These are phyloP conservation scores for Paramecium biaurelia DNA, from an alignment of 73 alveolate genomes.

Conservation along the genomic window DNA sequence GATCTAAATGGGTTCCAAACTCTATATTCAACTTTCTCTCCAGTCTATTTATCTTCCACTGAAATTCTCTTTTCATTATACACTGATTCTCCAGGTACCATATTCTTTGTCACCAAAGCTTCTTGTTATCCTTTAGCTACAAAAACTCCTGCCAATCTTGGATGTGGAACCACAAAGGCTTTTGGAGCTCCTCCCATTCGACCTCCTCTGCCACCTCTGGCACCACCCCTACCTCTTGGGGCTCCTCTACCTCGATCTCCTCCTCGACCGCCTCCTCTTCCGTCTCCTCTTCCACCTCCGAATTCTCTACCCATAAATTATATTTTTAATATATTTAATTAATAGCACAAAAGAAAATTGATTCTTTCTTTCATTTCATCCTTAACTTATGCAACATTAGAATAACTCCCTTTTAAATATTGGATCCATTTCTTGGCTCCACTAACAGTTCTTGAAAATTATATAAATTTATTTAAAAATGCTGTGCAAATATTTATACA, in stretches of 20 bases:
- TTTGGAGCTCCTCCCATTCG: constrained; percentile 85
- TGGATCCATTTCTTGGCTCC: not conserved
- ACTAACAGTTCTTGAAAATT: not conserved
- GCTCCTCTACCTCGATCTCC: constrained; percentile 67
- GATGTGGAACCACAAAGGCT: constrained; percentile 90
- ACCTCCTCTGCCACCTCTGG: constrained; percentile 68
- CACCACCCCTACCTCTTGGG: constrained; percentile 83
- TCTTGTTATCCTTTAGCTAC: constrained; percentile 90
- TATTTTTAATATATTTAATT: constrained; percentile 4
- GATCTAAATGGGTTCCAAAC: constrained; percentile 99
- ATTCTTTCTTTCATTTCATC: not conserved
- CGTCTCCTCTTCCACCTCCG: constrained; percentile 11
- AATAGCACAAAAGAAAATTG: not conserved
- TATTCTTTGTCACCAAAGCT: constrained; percentile 92
- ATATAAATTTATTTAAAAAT: no score
- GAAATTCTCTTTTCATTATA: constrained; percentile 87
- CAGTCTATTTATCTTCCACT: constrained; percentile 75
- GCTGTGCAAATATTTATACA: no score
- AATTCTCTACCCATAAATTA: constrained; percentile 4
- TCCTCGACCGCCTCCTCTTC: constrained; percentile 41
- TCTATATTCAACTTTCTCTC: constrained; percentile 95
- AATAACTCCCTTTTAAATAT: not conserved
- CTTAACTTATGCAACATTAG: not conserved
- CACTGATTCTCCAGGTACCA: constrained; percentile 97
- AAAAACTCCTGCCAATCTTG: constrained; percentile 92